Evolutionary conservation across 495 filamentous ascomycete species (phyloP), one percentile per base, ranked within the genome.

Genomic region (Aspergillus biplanus): DNA sequence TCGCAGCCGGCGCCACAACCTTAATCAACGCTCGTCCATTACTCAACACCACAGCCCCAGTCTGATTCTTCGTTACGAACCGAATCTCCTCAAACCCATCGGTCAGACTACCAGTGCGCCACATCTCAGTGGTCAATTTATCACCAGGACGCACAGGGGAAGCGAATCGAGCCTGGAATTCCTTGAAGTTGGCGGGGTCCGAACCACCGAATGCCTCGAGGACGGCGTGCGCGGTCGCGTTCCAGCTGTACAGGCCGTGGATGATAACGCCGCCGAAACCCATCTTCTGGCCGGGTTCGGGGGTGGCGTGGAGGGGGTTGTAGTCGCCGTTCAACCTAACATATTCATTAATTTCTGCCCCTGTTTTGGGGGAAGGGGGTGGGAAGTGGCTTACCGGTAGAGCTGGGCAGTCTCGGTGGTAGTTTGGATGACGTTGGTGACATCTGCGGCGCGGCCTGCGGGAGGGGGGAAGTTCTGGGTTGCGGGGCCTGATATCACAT

Each of bases 191-290:
- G 44, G 80, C 82, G 2, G 92, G 87, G 71, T 97, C 82, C 70
- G 89, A 90, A 6, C 83, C 89, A 32, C 92, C 92, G 9, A 96
- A 75, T 54, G 81, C 78, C 69, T 89, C 79, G 34, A 96, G 78
- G 52, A 96, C 73, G n/a, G 80, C 88, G 69, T 95, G 92, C n/a
- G 83, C 85, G 2, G 90, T 81, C 54, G 86, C 82, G 75, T 96
- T 97, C 88, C 90, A 96, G 61, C 87, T 90, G 75, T 85, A 96
- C 33, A 96, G 78, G 33, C 92, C 92, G 75, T 96, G 92, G 72
- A 96, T 92, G 70, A 96, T 97, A 61, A 86, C 83, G 46, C 92
- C 92, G 5, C 90, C 91, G 70, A 96, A 96, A 32, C 92, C 92
- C 91, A 96, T 94, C 79, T 92, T 90, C 74, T 83, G 76, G 48